Percentiles rank a stretch among this genome's conserved stretches.
phyloP scores from a whole-genome alignment of 257 asterid genomes.

The Pogostemon cablin region DNA sequence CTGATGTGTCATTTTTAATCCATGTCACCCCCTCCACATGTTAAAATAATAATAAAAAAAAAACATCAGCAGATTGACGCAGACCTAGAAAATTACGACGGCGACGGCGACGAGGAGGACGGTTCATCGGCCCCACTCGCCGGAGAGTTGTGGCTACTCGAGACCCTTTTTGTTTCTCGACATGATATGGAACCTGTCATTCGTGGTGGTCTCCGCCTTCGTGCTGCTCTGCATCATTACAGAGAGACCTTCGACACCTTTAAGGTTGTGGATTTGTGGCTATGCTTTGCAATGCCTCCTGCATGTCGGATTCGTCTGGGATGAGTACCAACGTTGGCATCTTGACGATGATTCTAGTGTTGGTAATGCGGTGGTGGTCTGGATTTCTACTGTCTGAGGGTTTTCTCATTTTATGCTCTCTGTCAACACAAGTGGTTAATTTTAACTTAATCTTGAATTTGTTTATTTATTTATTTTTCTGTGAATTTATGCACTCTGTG shows the following conservation, averaged over 20 bases:
- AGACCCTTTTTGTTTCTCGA: constrained; percentile 79
- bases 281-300: constrained; percentile 83
- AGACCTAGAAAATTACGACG: constrained; percentile 31
- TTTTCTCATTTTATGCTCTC: constrained; percentile 43
- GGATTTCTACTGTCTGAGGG: constrained; percentile 38
- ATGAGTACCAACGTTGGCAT: constrained; percentile 49
- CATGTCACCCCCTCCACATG: too few relatives aligned
- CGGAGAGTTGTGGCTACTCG: constrained; percentile 53
- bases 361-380: constrained; percentile 20
- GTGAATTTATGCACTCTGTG: too few relatives aligned
- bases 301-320: constrained; percentile 74
- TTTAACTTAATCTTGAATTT: background rate
- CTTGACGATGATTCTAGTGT: constrained; percentile 37
- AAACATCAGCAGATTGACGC: constrained; percentile 15
- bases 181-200: constrained; percentile 79
- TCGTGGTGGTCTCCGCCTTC: constrained; percentile 62
- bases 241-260: constrained; percentile 75
- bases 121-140: constrained; percentile 28
- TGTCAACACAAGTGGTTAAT: constrained; percentile 50
- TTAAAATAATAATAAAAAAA: too few relatives aligned
- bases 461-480: too few relatives aligned
- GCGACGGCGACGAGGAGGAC: constrained; percentile 27
- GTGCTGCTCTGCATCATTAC: constrained; percentile 55
- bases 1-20: too few relatives aligned
- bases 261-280: constrained; percentile 79